These are phyloP conservation scores for Hypoxylon lienhwacheense DNA, from an alignment of 495 filamentous ascomycete genomes.

Conservation along the genomic window DNA sequence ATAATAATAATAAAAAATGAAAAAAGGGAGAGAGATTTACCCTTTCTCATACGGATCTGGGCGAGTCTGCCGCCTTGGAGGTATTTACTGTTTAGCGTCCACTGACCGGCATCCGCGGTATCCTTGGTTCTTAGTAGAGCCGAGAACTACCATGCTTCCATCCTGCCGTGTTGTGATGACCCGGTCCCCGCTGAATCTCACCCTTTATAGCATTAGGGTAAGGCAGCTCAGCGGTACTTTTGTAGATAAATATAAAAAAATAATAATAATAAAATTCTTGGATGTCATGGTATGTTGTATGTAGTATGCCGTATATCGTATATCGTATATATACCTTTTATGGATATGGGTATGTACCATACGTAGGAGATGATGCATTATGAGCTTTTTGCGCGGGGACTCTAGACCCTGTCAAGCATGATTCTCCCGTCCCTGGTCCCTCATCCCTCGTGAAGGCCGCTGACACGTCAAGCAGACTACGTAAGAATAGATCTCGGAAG, in stretches of 20 bases:
- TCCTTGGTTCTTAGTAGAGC: constrained; percentile 32
- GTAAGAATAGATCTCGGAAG: constrained; percentile 5
- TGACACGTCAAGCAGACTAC: constrained; percentile 14
- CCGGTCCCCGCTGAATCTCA: constrained; percentile 35
- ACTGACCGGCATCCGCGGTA: constrained; percentile 29
- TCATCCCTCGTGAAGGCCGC: too few species aligned
- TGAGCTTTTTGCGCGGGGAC: constrained; percentile 1
- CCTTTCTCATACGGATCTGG: constrained; percentile 10
- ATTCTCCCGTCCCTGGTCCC: constrained; percentile 3
- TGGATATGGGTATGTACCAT: background rate
- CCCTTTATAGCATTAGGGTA: constrained; percentile 9
- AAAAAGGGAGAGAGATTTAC: constrained; percentile 16
- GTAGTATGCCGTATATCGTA: background rate
- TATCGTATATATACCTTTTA: background rate
- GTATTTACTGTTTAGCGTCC: too few species aligned
- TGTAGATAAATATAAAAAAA: too few species aligned
- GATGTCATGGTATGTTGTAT: too few species aligned
- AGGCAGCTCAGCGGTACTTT: constrained; percentile 7
- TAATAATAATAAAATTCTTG: too few species aligned
- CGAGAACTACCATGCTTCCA: constrained; percentile 27
- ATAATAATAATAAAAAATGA: constrained; percentile 5
- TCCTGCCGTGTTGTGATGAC: too few species aligned
- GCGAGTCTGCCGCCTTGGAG: constrained; percentile 28
- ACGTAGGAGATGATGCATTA: constrained; percentile 11
- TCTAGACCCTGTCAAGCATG: constrained; percentile 7